Base-by-base conservation (phyloP, 2,329 filamentous ascomycete species). In the Neobulgaria alba region DNA sequence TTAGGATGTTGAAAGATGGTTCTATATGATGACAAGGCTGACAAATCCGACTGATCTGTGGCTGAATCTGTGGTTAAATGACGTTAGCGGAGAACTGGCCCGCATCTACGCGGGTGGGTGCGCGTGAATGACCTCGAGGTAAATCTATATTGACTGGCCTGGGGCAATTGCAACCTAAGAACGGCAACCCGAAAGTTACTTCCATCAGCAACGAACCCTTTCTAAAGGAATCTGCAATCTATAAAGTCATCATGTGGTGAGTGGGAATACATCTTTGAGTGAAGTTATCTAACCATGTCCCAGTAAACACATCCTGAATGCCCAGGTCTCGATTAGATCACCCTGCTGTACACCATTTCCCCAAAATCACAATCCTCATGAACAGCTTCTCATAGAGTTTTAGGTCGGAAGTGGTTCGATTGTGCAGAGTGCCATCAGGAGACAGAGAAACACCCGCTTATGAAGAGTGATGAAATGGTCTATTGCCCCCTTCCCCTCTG, bases 261-360 rank as follows among this genome's bases (percentile, higher is more conserved):
- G 52, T 30, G 4, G 5, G 2, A 9, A 16, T 15, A 23, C 5
- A 4, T 33, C 31, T 9, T 12, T 21, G 17, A 3, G 10, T 30
- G 18, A 10, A 12, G 30, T 46, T 44, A 31, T 34, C 26, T 50
- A 49, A 43, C 18, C 7, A 12, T 26, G 30, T 5, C 36, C 40
- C 55, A 95, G 92, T 73, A 96, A 96, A 75, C 92, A 98, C 71
- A 73, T 98, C 59, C 80, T 98, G 63, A 98, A 98, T 72, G 92
- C 90, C 49, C 92, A 98, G 68, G 92, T 98, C 58, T 72, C 90
- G 43, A 93, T 98, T 67, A 85, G 92, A 56, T 92, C 89, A 42
- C 85, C 89, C 48, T 98, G 92, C 73, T 98, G 92, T 90, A 76
- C 57, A 79, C 65, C 29, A 15, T 26, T 19, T 21, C 20, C 29